Conservation (phyloP, 495 filamentous ascomycete genomes). For the Arthonia radiata region DNA sequence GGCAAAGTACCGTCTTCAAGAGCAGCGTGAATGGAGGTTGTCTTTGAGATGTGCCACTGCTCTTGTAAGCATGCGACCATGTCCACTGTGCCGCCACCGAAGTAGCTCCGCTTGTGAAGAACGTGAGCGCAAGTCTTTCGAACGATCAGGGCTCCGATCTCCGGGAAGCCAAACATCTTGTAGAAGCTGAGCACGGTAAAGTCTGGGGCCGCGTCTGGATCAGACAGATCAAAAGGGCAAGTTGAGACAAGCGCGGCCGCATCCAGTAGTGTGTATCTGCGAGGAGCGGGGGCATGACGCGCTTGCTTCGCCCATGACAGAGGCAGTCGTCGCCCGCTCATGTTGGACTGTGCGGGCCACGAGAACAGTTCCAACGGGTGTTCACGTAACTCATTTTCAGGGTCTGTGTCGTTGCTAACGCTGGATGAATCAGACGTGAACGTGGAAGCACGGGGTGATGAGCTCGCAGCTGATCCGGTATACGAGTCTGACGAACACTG, state of each 20-base stretch:
- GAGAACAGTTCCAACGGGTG: slow-evolving; percentile 36
- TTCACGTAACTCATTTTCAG: no score
- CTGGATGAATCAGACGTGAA: no score
- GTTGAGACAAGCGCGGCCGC: slow-evolving; percentile 51
- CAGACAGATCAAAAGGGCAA: slow-evolving; percentile 32
- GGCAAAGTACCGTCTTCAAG: slow-evolving; percentile 60
- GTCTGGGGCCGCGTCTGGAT: slow-evolving; percentile 37
- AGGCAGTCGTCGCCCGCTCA: slow-evolving; percentile 61
- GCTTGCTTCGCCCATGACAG: no score
- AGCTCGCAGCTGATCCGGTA: no score
- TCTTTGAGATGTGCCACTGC: slow-evolving; percentile 40
- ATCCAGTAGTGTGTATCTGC: slow-evolving; percentile 49
- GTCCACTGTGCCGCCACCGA: slow-evolving; percentile 56
- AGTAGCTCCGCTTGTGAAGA: slow-evolving; percentile 38
- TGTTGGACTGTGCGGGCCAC: slow-evolving; percentile 79
- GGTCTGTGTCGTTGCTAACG: no score
- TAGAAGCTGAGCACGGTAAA: slow-evolving; percentile 52
- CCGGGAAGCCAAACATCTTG: slow-evolving; percentile 65
- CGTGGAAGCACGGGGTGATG: no score
- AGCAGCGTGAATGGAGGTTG: slow-evolving; percentile 31
- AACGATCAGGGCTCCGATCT: slow-evolving; percentile 47
- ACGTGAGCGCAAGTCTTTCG: slow-evolving; percentile 35
- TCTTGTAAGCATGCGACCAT: slow-evolving; percentile 33
- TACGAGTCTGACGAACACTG: no score
- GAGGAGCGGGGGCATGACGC: no score